phyloP scores from a whole-genome alignment of 2,329 filamentous ascomycete genomes.

The Xylariales sp. region DNA sequence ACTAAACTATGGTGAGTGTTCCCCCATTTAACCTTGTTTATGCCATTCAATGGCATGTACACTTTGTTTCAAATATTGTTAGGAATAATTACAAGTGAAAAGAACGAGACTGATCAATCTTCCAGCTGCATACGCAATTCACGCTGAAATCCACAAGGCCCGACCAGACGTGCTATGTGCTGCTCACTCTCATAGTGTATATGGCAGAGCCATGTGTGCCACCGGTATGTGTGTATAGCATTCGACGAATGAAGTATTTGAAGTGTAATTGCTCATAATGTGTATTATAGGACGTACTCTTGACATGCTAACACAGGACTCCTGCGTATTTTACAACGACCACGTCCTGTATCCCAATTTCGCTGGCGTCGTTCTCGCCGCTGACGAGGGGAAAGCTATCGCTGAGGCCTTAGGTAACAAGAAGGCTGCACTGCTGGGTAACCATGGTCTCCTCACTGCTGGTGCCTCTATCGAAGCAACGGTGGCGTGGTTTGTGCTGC shows the following conservation, averaged over 20 bases:
- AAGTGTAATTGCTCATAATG: too few species aligned
- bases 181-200: conserved; percentile 53
- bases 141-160: conserved; percentile 54
- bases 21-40: too few species aligned
- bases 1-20: conserved; percentile 36
- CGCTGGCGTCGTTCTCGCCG: conserved; percentile 33
- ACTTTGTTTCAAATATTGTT: too few species aligned
- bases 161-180: conserved; percentile 55
- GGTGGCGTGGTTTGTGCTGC: conserved; percentile 38
- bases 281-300: too few species aligned
- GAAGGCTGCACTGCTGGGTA: conserved; percentile 38
- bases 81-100: too few species aligned
- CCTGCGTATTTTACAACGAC: conserved; percentile 45
- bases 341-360: conserved; percentile 24
- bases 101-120: too few species aligned
- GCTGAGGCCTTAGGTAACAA: conserved; percentile 31
- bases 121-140: conserved; percentile 61
- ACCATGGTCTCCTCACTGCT: conserved; percentile 39
- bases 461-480: conserved; percentile 35
- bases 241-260: too few species aligned
- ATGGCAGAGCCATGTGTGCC: conserved; percentile 54
- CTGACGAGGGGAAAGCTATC: conserved; percentile 36
- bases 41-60: too few species aligned
- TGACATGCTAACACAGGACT: conserved; percentile 56
- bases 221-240: too few species aligned